Base-by-base conservation (phyloP, 352 stramenopile genomes). In the Phytophthora pini region DNA sequence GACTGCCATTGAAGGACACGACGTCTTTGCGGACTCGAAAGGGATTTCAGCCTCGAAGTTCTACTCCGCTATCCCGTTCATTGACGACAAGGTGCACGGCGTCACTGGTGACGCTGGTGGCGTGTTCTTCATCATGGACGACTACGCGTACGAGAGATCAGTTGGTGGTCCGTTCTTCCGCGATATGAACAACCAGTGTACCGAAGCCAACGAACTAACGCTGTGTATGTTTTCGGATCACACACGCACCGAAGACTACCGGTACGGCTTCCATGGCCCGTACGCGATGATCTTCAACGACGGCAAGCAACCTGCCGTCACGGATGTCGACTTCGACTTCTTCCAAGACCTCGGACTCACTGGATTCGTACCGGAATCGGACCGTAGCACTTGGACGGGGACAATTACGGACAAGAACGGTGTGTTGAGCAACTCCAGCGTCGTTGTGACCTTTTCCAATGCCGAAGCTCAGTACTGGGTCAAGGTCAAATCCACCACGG, bases 181-280 rank as follows among this genome's bases (percentile, higher is more conserved):
- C 9, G 79, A 88, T 51, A 85, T 88, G 58, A 88, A 88, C 63
- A 88, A 85, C 68, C 71, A 88, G 65, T 78, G 75, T 49, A 74
- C 65, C 7, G 66, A 70, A 7, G 74, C 74, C 8, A 88, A 85
- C 50, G 79, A 88, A 27, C 60, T 88, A 22, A 77, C 71, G 26
- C 72, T 88, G 40, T 88, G 82, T 51, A 74, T 88, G 72, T 82
- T 85, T 66, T 88, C 79, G 55, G 79, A 88, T 48, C 79, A 88
- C 53, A 88, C 79, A 13, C 76, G 74, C 45, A 60, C 67, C 0
- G 79, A 85, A 12, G 74, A 80, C 32, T 88, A 88, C 51, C 79
- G 79, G 51, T 85, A 70, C 46, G 79, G 79, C 40, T 85, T 88
- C 56, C 79, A 88, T 50, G 79, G 79, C 0, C 76, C 79, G 0